phyloP scores from a whole-genome alignment of 805 yeast genomes.

The Millerozyma miso region DNA sequence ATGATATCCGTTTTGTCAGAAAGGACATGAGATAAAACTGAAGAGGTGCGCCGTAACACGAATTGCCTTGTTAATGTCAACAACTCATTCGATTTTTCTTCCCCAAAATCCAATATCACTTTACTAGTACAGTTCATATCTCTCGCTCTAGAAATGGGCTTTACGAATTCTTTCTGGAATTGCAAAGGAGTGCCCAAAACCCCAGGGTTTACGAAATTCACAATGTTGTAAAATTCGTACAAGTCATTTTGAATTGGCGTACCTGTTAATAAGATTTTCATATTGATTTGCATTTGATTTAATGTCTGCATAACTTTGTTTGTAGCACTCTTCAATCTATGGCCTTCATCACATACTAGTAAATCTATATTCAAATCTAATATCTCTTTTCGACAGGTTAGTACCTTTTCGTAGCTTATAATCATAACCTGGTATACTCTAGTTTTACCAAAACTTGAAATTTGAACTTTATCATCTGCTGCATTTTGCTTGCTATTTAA shows the following conservation, averaged over 20 bases:
- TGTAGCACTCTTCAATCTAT: conserved; percentile 70
- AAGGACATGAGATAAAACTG: conserved; percentile 50
- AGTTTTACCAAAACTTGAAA: conserved; percentile 59
- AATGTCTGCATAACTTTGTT: conserved; percentile 70
- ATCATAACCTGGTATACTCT: conserved; percentile 78
- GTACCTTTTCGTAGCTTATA: conserved; percentile 82
- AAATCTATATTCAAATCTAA: conserved; percentile 52
- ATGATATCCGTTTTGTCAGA: conserved; percentile 75
- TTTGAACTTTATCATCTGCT: conserved; percentile 51
- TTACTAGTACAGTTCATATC: conserved; percentile 54
- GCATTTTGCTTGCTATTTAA: conserved; percentile 47
- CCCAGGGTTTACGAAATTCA: conserved; percentile 83
- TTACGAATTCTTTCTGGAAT: conserved; percentile 58
- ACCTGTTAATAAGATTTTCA: conserved; percentile 71
- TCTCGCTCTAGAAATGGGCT: conserved; percentile 70
- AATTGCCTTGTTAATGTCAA: conserved; percentile 61
- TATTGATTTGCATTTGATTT: conserved; percentile 47
- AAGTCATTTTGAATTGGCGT: conserved; percentile 94
- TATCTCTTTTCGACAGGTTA: conserved; percentile 50
- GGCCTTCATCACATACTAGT: conserved; percentile 93
- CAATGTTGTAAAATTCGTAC: conserved; percentile 72
- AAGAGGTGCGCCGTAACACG: conserved; percentile 68
- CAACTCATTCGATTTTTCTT: conserved; percentile 57
- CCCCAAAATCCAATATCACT: conserved; percentile 51
- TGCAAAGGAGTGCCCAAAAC: conserved; percentile 58